Base-by-base conservation (phyloP, 2,329 filamentous ascomycete species). In the Aspergillus pseudonomiae region DNA sequence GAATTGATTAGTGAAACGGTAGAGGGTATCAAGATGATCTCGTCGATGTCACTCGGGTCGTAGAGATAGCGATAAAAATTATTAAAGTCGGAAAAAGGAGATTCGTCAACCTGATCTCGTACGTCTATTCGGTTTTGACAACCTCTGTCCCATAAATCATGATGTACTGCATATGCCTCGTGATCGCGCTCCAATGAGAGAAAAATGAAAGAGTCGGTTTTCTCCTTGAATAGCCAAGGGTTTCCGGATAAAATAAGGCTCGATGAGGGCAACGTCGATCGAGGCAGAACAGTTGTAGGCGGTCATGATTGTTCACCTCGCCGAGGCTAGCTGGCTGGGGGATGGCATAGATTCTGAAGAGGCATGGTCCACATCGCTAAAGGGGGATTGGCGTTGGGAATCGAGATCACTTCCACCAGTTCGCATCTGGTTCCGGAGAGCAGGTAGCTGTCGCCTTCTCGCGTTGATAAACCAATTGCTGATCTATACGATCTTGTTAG, bases 401-500 rank as follows among this genome's bases (percentile, higher is more conserved):
- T 77, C 74, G 16, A 68, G 56, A 48, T 75, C 75, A 24, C 57
- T 70, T 16, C 68, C 72, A 26, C 73, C 75, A 43, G 69, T 75
- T n/a, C 78, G 77, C 68, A 77, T 77, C 65, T 81, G 78, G 58
- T 80, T 80, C 45, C 79, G 78, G n/a, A 82, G 69, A 19, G 79
- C 79, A 26, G 82, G 81, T 5, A 83, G 71, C 61, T 83, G 81
- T 55, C 82, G 77, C 50, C 82, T 75, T 65, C 82, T 73, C 7
- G 82, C 82, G 64, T 84, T 84, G 64, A 84, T 84, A 63, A 84
- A 84, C 82, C 82, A 84, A 65, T 84, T 84, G 66, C 82, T 84
- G 57, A 84, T 82, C 82, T 84, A 57, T 34, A 59, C 14, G 7
- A 30, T 12, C 24, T n/a, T 21, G 56, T 46, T 60, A 65, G 45